A percentile compares a stretch with the other conserved stretches of the same genome.
Conservation (phyloP, 169 alveolate species). For the Miamiensis avidus region DNA sequence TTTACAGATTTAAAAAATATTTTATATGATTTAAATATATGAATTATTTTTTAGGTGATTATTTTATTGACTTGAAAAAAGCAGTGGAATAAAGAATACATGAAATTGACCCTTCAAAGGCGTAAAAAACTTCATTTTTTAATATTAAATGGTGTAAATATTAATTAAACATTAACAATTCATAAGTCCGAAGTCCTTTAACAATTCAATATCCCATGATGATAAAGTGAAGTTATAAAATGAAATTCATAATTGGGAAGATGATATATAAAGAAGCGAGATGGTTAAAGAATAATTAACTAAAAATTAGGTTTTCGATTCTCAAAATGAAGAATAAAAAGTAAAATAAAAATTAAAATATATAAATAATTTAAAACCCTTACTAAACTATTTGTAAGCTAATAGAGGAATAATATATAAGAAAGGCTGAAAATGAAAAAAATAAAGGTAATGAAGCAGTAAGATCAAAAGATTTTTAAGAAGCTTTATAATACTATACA, state of each 20-base stretch:
- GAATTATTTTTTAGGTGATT: constrained; percentile 41
- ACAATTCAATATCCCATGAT: constrained; percentile 34
- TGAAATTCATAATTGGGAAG: constrained; percentile 57
- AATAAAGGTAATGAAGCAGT: constrained; percentile 83
- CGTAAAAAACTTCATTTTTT: constrained; percentile 42
- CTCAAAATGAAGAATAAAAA: constrained; percentile 26
- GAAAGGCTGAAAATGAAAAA: constrained; percentile 74
- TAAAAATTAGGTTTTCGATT: constrained; percentile 30
- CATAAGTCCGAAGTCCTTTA: constrained; percentile 18
- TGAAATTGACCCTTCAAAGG: constrained; percentile 61
- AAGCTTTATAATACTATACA: constrained; percentile 74
- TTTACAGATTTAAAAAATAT: not conserved
- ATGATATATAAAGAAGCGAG: constrained; percentile 43
- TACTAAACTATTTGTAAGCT: not conserved
- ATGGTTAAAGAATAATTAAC: constrained; percentile 28
- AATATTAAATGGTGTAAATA: constrained; percentile 5
- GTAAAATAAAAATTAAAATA: not conserved
- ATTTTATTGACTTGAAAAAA: constrained; percentile 64
- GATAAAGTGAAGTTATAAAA: constrained; percentile 45
- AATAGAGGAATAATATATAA: constrained; percentile 35
- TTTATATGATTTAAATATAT: not conserved
- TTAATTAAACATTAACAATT: not conserved
- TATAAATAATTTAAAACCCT: constrained; percentile 19
- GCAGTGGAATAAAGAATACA: constrained; percentile 62
- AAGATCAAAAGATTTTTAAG: constrained; percentile 73